Evolutionary conservation across 176 grass and related monocot species (phyloP).

Genomic region (Carex parvula): DNA sequence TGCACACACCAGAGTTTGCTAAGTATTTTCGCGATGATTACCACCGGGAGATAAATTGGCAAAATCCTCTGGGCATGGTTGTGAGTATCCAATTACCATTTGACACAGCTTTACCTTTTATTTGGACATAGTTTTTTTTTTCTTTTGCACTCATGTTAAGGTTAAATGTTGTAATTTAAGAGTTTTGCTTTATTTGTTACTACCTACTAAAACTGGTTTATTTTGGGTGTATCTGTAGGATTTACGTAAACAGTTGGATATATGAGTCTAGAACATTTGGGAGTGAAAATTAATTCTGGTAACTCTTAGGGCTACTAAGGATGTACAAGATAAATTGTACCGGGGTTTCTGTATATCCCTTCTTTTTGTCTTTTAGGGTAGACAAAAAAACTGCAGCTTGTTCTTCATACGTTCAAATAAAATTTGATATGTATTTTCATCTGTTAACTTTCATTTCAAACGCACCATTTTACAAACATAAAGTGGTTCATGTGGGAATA

Average conservation of each 20-base stretch:
- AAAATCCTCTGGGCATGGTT: conserved; percentile 94
- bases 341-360: not conserved
- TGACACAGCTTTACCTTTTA: not conserved
- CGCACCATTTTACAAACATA: not conserved
- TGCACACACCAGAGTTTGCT: conserved; percentile 94
- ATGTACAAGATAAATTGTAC: not conserved
- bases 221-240: not conserved
- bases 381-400: not conserved
- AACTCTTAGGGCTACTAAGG: not conserved
- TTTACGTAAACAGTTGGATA: not conserved
- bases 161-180: not conserved
- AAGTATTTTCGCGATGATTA: conserved; percentile 99
- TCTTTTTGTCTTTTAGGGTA: not conserved
- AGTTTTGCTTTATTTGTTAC: not conserved
- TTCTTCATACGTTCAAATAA: not conserved
- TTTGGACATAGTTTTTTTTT: not conserved
- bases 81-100: conserved; percentile 57
- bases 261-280: not conserved
- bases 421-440: not conserved
- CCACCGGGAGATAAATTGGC: conserved; percentile 92
- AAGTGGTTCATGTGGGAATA: not conserved
- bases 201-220: not conserved
- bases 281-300: not conserved
- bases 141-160: not conserved
- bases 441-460: not conserved